Base-by-base conservation (phyloP, 257 asterid genomes). In the Lantana camara region DNA sequence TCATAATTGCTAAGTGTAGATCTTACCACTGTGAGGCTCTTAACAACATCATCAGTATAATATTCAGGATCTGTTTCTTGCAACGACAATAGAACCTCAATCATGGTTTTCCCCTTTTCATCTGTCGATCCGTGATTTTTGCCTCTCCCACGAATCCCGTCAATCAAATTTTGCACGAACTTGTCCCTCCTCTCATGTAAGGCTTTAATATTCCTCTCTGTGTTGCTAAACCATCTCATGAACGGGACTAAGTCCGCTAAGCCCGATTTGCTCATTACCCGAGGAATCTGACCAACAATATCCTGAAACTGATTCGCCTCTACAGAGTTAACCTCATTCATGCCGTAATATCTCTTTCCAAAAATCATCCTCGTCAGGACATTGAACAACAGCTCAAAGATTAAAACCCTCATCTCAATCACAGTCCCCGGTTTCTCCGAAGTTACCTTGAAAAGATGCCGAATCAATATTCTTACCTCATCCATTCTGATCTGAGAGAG, bases 331-430 rank as follows among this genome's bases (percentile, higher is more conserved):
- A 15, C 46, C 15, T 52, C 58, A 15, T 52, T 52, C 38, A 7
- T 16, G 40, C 62, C 62, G 10, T 56, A 56, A 17, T 16, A 56
- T 16, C 50, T 37, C 51, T 64, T 64, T 15, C 54, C 70, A 24
- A 41, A 40, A 40, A 65, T 41, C 70, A 52, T 65, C 46, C 45
- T 52, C 22, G 51, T 65, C 52, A 52, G 40, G 30, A 41, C 22
- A 22, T 51, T 40, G 53, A 52, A 35, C 37, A 42, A 15, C 12
- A 64, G n/a, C 50, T 38, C 62, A 54, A 56, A 56, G 62, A 56
- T 34, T 5, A 32, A 15, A 16, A 1, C 32, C n/a, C 46, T 34
- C 62, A 56, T 56, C 29, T 56, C 46, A 20, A 56, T 12, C 9
- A 4, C 1, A 17, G 16, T 8, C 40, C 52, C 50, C 10, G 50